Evolutionary conservation across 176 grass and related monocot species (phyloP), one percentile per base, ranked within the genome.

Genomic region (Pontederia crassipes): DNA sequence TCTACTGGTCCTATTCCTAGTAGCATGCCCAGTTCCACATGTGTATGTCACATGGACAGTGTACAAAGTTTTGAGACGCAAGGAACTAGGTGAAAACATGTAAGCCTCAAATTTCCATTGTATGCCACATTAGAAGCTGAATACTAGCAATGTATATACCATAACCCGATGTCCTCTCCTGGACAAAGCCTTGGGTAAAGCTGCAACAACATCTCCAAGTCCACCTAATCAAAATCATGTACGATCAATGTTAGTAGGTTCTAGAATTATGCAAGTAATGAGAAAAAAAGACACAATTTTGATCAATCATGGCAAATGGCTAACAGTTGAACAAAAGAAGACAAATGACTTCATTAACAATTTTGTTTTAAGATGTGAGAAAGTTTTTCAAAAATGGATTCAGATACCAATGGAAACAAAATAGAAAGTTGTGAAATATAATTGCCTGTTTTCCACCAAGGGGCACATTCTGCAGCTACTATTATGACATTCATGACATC

Each of bases 391-490:
- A 13, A 14, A 8, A 14, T 9, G 9, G 18, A 50, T 8, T 49
- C 13, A 9, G 18, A 11, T 62, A 26, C 12, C 26, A 8, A 50
- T 14, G 17, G 20, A 24, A 24, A 49, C 26, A 12, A 1, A 4
- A 47, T 11, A 16, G 9, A 63, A 17, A 16, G 45, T 17, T 46
- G 40, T 46, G 40, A 45, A 51, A 50, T 26, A 8, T 59, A 32
- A 55, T 60, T 91, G 65, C 93, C 93, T 97, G 93, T 97, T 97
- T 97, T 97, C 49, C 81, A 97, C 93, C 93, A 97, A 65, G 87
- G 93, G 79, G 87, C 81, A 88, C 93, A 97, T 75, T 97, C 93
- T 32, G 92, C 87, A 0, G 84, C 81, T 58, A 88, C 79, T 57
- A 97, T 65, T 84, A 97, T 81, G 67, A 91, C 58, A 88, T 97